Base-by-base conservation (phyloP, 1,284 basidiomycete genomes). In the Puccinia horiana region DNA sequence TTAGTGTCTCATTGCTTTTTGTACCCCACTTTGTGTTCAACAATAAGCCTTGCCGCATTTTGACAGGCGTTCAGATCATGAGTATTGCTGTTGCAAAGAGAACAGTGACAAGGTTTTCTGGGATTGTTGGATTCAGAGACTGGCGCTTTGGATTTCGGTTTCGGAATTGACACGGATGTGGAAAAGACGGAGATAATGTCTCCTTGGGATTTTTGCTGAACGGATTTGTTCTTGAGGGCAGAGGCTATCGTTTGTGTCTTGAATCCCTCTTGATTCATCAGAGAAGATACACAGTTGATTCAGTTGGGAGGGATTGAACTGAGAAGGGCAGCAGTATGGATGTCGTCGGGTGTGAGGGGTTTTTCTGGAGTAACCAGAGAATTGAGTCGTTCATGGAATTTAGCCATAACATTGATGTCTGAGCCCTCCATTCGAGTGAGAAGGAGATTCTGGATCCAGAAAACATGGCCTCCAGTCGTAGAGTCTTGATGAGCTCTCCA, bases 401-500 rank as follows among this genome's bases (percentile, higher is more conserved):
- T 2, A 12, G 35, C 47, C 73, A 76, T 56, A 2, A 6, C 29
- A 5, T 58, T 29, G 26, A 76, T 52, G 52, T 76, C 73, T 4
- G 56, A 29, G 32, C 32, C 26, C 4, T 11, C 11, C 52, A 76
- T 58, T 2, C 52, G n/a, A n/a, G 29, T 12, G 26, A 76, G 52
- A 16, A 76, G 26, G 5, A 76, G 73, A 32, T 76, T 58, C 12
- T 52, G 4, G 16, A 44, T 44, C 42, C 42, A 44, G 16, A 8
- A 44, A 16, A 44, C 42, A 44, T 44, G 42, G 42, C 56, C 56
- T 5, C 56, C 56, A 8, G 74, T 1, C 3, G 40, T 14, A 1
- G 32, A 76, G 52, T 76, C 73, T 40, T 76, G 73, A 42, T 76
- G 56, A 37, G 74, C 74, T 14, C n/a, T 29, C 54, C 74, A 76